Percentiles rank a stretch among this genome's conserved stretches.
Evolutionary conservation across 192 early-diverging fungal genomes (phyloP).

Genomic region (Umbelopsis vinacea): DNA sequence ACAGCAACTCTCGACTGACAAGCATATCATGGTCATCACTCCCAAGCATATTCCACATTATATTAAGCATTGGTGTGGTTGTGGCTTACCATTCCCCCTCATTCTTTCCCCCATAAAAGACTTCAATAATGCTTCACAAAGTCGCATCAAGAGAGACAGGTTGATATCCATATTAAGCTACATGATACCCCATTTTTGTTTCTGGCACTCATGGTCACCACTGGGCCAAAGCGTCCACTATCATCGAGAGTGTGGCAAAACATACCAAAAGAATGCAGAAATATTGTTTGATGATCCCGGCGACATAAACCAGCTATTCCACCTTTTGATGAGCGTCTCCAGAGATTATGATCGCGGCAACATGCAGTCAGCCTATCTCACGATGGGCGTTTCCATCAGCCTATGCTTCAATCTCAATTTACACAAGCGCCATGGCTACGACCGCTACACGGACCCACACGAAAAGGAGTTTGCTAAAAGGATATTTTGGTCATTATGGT

Average conservation of each 20-base stretch:
- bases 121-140: neutral
- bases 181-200: slow-evolving; percentile 18
- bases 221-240: neutral
- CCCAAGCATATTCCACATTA: slow-evolving; percentile 9
- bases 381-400: slow-evolving; percentile 30
- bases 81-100: neutral
- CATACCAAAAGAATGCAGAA: neutral
- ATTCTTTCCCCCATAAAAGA: neutral
- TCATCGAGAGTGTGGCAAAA: slow-evolving; percentile 13
- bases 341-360: slow-evolving; percentile 12
- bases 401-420: slow-evolving; percentile 34
- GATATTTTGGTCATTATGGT: slow-evolving; percentile 38
- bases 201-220: slow-evolving; percentile 18
- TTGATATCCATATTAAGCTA: neutral
- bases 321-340: neutral
- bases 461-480: slow-evolving; percentile 37
- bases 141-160: neutral
- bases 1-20: slow-evolving; percentile 13
- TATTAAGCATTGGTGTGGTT: neutral
- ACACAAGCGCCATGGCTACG: slow-evolving; percentile 25
- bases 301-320: neutral
- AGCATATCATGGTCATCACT: neutral
- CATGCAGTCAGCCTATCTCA: slow-evolving; percentile 18
- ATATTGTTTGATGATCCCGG: neutral
- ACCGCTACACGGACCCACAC: slow-evolving; percentile 22